Percentiles rank a stretch among this genome's conserved stretches.
Conservation (phyloP, 1,284 basidiomycete species). For the Microbotryum lychnidis-dioicae region DNA sequence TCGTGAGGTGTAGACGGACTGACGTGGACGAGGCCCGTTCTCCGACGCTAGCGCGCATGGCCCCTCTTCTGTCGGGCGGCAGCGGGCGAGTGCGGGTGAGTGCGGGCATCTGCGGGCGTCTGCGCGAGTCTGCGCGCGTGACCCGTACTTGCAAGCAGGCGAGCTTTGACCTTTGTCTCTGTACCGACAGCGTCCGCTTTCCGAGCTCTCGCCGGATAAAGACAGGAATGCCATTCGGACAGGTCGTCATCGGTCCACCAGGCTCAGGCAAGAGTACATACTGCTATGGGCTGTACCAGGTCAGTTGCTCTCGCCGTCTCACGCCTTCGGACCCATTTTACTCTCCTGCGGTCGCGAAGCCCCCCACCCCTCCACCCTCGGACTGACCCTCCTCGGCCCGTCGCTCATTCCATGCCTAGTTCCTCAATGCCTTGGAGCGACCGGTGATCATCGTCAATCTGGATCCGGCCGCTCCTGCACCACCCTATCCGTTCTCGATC, state of each 20-base stretch:
- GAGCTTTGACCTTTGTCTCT: neutral
- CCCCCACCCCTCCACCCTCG: neutral
- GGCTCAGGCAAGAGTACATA: constrained; percentile 92
- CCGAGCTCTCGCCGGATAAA: too few relatives aligned
- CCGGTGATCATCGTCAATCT: constrained; percentile 88
- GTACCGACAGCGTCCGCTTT: too few relatives aligned
- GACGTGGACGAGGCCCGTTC: too few relatives aligned
- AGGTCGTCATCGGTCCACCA: constrained; percentile 72
- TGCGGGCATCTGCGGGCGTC: too few relatives aligned
- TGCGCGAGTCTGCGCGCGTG: too few relatives aligned
- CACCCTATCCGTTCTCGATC: constrained; percentile 84
- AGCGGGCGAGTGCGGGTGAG: too few relatives aligned
- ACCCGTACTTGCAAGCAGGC: too few relatives aligned
- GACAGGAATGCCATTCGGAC: constrained; percentile 34
- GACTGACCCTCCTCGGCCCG: neutral
- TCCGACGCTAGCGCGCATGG: too few relatives aligned
- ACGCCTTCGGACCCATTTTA: neutral
- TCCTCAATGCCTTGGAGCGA: constrained; percentile 74
- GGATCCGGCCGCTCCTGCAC: constrained; percentile 84
- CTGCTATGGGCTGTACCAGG: constrained; percentile 82
- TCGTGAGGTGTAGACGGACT: too few relatives aligned
- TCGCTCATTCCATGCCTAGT: constrained; percentile 39
- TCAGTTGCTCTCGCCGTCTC: constrained; percentile 20
- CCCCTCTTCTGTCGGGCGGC: too few relatives aligned
- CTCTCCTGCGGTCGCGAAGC: neutral